Base-by-base conservation (phyloP, 371 early-diverging fungal genomes). In the Mortierella sp. region DNA sequence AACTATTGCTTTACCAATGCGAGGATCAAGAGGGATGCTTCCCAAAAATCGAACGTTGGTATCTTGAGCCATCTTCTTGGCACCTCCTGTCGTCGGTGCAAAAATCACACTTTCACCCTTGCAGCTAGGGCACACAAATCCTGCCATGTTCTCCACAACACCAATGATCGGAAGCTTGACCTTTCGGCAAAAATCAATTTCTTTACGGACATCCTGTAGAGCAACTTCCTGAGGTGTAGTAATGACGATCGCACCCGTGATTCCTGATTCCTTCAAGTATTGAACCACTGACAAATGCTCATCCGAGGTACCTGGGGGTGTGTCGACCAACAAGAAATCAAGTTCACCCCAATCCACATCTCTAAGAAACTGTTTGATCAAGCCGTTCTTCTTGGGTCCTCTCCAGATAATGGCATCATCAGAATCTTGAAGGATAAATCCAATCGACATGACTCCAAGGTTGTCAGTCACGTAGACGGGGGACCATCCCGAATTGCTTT, bases 301-400 rank as follows among this genome's bases (percentile, higher is more conserved):
- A 83, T 99, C 99, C 4, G 97, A 94, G 0, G 99, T 97, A 44
- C 99, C 99, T 5, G 99, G 99, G 7, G 99, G 99, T 30, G 99
- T 99, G 79, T 99, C 99, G 30, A 98, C 90, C 23, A 99, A 82
- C 53, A 99, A 82, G 82, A 90, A 98, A 72, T 99, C 99, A 67
- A 98, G 84, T 29, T 83, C 84, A 28, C 93, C 93, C 97, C 97
- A 97, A 74, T 96, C 96, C 4, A 97, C 98, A 80, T 99, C 99
- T 64, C 93, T 91, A 46, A 98, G 85, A 71, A 99, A 99, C 86
- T 99, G 97, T 70, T 98, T 97, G 73, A 99, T 96, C 74, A 99
- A 81, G 1, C 95, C 95, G 69, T 91, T 93, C 86, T 99, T 98
- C 74, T 97, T 98, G 15, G 98, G 97, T 0, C 99, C 99, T 64